phyloP scores from a whole-genome alignment of 2,329 filamentous ascomycete genomes.

The Erysiphe pulchra region DNA sequence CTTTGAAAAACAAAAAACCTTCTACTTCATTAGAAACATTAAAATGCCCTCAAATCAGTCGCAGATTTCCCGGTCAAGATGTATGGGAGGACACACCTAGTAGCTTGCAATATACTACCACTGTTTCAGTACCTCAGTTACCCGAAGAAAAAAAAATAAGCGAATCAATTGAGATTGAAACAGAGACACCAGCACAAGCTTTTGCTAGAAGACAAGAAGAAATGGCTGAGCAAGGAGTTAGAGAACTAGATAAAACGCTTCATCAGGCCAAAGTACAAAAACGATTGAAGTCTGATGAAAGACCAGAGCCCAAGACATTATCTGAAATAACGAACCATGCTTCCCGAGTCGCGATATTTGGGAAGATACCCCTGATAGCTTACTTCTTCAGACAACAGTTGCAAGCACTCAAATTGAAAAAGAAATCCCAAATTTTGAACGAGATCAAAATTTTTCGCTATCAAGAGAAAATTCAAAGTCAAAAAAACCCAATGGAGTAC shows the following conservation, averaged over 20 bases:
- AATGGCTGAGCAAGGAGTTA: conserved; percentile 29
- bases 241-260: conserved; percentile 24
- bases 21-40: conserved; percentile 27
- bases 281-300: conserved; percentile 21
- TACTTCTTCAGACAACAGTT: conserved; percentile 54
- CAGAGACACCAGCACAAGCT: conserved; percentile 30
- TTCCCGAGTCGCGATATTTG: conserved; percentile 87
- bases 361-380: conserved; percentile 78
- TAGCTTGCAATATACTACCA: conserved; percentile 54
- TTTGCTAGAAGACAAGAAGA: conserved; percentile 42
- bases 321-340: conserved; percentile 18
- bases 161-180: conserved; percentile 1
- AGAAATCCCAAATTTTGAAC: conserved; percentile 16
- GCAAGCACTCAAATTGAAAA: conserved; percentile 23
- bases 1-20: conserved; percentile 19
- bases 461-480: conserved; percentile 9
- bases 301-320: background rate
- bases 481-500: conserved; percentile 4
- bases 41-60: conserved; percentile 28
- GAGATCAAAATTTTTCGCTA: conserved; percentile 14
- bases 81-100: conserved; percentile 92
- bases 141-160: conserved; percentile 20
- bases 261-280: conserved; percentile 20
- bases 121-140: conserved; percentile 58
- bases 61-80: conserved; percentile 79